Evolutionary conservation across 176 grass and related monocot species (phyloP).

Genomic region (Eleusine coracana): DNA sequence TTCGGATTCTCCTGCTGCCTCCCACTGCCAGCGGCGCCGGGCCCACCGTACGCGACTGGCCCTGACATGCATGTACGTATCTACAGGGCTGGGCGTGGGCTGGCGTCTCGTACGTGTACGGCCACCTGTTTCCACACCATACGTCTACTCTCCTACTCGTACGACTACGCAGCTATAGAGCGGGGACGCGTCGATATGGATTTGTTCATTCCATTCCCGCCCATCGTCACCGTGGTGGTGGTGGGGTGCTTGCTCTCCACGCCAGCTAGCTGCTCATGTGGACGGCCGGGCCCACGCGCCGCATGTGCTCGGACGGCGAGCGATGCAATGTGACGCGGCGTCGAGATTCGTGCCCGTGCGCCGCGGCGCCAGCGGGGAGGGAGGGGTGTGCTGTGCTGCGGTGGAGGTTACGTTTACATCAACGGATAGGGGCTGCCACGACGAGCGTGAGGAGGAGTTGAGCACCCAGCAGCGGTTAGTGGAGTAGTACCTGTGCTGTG

Average conservation of each 20-base stretch:
- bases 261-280: neutral
- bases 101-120: conserved; percentile 2
- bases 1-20: neutral
- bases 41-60: neutral
- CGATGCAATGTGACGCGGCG: neutral
- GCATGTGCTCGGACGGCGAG: neutral
- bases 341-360: neutral
- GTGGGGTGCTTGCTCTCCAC: neutral
- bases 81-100: neutral
- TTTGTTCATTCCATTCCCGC: too few species aligned
- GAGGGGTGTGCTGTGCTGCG: too few species aligned
- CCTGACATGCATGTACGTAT: too few species aligned
- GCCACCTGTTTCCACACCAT: neutral
- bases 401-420: neutral
- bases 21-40: neutral
- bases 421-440: neutral
- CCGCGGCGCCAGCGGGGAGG: too few species aligned
- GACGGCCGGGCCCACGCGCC: neutral
- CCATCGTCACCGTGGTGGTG: too few species aligned
- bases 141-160: neutral
- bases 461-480: neutral
- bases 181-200: too few species aligned
- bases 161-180: too few species aligned
- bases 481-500: neutral
- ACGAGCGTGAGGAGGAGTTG: neutral